Base-by-base conservation (phyloP, 192 early-diverging fungal genomes). In the Linderina pennispora region DNA sequence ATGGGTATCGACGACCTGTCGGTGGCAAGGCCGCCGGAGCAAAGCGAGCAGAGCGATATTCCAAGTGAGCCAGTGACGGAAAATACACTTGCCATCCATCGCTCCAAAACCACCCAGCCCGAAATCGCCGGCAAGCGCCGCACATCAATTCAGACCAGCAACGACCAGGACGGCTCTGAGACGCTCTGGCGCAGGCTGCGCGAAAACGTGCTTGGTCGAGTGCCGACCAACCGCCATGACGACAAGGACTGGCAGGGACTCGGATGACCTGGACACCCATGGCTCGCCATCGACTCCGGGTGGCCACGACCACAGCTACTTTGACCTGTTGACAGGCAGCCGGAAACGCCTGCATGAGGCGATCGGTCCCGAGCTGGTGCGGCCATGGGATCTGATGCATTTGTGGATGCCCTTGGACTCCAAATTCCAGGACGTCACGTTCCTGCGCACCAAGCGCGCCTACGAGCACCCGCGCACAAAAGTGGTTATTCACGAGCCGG, bases 171-270 rank as follows among this genome's bases (percentile, higher is more conserved):
- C 19, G 24, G 17, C 22, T 17, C 52, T 8, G 67, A 62, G 40
- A 71, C 58, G 23, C 23, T 71, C 26, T 71, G 67, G 67, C 34
- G 40, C 3, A 55, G 67, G 1, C 53, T 71, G 56, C 67, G 67
- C 32, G 48, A 34, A 52, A 71, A 71, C 22, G 57, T 71, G 15
- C 44, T 71, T 14, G 55, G 67, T 21, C 60, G 67, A 14, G 56
- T 59, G 21, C 52, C 58, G 23, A 58, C 60, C 2, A 19, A 36
- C 4, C 34, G 15, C 1, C 25, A 21, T 1, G 31, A 22, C 15
- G 17, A 10, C 32, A 56, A 48, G 34, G 3, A 39, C 19, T 18
- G 33, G 26, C 43, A 31, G 28, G 11, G 28, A 5, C 6, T 5
- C 28, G 28, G n/a, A n/a, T n/a, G n/a, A n/a, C n/a, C n/a, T n/a